These are phyloP conservation scores for Sambucus nigra DNA, from an alignment of 129 eudicot species.

Conservation along the genomic window DNA sequence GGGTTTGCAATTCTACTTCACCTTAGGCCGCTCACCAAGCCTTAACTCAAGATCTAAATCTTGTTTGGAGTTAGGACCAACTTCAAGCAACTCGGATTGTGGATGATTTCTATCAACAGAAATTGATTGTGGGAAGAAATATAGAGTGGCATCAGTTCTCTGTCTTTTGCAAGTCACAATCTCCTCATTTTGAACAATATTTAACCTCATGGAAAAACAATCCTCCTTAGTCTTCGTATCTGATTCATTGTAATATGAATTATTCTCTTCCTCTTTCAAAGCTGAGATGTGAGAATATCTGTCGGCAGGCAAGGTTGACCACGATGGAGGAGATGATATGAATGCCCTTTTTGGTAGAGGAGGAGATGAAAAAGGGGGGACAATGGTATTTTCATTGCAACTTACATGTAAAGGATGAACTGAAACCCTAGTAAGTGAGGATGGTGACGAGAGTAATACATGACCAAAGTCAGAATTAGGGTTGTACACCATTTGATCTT, in stretches of 20 bases:
- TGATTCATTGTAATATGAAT: conserved; percentile 13
- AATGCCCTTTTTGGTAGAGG: conserved; percentile 21
- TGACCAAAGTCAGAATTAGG: conserved; percentile 25
- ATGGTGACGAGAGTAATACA: conserved; percentile 20
- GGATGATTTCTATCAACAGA: conserved; percentile 15
- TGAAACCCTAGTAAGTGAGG: conserved; percentile 40
- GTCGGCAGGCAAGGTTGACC: conserved; percentile 11
- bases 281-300: conserved; percentile 18
- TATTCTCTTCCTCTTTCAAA: conserved; percentile 24
- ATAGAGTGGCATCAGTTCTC: conserved; percentile 16
- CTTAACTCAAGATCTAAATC: conserved; percentile 87
- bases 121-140: conserved; percentile 14
- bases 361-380: conserved; percentile 36
- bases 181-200: conserved; percentile 29
- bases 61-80: conserved; percentile 27
- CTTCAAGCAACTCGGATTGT: conserved; percentile 21
- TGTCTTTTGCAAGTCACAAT: conserved; percentile 40
- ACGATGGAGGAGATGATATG: not conserved
- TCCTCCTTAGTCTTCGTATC: conserved; percentile 20
- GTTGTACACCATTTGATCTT: conserved; percentile 22
- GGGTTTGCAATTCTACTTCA: conserved; percentile 21
- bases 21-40: conserved; percentile 73
- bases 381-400: conserved; percentile 8
- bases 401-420: not conserved
- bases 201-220: conserved; percentile 26